Conservation (phyloP, 352 stramenopile species). For the Phytophthora vignae region DNA sequence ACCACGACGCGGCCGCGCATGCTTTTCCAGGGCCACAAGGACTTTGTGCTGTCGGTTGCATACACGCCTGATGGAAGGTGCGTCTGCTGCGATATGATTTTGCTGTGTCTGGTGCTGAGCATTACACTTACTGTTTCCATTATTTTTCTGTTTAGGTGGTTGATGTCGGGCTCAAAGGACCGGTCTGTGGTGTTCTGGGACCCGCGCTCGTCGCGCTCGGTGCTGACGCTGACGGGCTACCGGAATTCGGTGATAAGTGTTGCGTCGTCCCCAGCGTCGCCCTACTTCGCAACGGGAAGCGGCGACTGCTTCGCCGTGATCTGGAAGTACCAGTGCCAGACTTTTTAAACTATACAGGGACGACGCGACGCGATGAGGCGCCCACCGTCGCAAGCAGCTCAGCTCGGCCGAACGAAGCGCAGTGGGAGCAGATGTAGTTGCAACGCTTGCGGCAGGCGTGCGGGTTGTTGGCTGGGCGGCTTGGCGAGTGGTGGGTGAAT, state of each 20-base stretch:
- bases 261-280: conserved; percentile 80
- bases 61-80: conserved; percentile 91
- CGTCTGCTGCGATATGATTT: conserved; percentile 15
- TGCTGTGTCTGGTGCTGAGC: background rate
- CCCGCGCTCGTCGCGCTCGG: conserved; percentile 79
- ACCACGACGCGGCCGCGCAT: conserved; percentile 86
- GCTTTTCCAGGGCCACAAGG: conserved; percentile 90
- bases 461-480: conserved; percentile 1
- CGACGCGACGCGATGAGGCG: conserved; percentile 33
- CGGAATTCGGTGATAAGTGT: conserved; percentile 91
- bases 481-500: conserved; percentile 16
- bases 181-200: conserved; percentile 91
- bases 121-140: conserved; percentile 7
- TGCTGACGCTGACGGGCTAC: conserved; percentile 85
- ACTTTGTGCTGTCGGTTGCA: conserved; percentile 87
- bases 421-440: conserved; percentile 10
- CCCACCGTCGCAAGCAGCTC: conserved; percentile 11
- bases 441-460: conserved; percentile 33
- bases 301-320: conserved; percentile 87
- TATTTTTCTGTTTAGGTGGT: conserved; percentile 50
- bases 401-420: conserved; percentile 31
- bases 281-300: conserved; percentile 88
- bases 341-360: conserved; percentile 84
- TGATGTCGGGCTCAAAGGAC: conserved; percentile 90
- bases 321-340: conserved; percentile 91